These are phyloP conservation scores for Mycena vitilis DNA, from an alignment of 768 basidiomycete genomes.

Conservation along the genomic window DNA sequence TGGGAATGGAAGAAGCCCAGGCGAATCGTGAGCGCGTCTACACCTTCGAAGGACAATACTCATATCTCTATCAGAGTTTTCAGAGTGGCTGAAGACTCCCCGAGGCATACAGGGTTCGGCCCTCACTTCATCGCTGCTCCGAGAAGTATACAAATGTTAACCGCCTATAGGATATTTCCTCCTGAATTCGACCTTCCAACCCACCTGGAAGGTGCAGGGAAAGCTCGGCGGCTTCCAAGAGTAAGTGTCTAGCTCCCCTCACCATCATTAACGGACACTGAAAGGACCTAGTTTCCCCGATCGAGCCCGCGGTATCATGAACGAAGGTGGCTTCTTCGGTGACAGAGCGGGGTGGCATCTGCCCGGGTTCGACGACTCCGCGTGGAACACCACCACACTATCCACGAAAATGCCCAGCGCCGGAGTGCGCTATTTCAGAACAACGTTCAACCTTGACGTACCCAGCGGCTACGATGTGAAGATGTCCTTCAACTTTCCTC, in stretches of 20 bases:
- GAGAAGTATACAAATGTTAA: no score
- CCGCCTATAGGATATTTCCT: slow-evolving; percentile 28
- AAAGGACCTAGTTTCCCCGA: slow-evolving; percentile 50
- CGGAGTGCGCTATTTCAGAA: slow-evolving; percentile 59
- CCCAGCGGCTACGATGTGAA: slow-evolving; percentile 59
- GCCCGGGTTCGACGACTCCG: slow-evolving; percentile 60
- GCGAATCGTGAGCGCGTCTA: slow-evolving; percentile 29
- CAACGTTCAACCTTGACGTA: slow-evolving; percentile 62
- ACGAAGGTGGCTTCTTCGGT: slow-evolving; percentile 60
- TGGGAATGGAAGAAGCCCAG: slow-evolving; percentile 64
- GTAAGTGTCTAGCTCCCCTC: slow-evolving; percentile 42
- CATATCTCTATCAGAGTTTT: slow-evolving; percentile 14
- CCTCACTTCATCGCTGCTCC: no score
- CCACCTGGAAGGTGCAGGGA: slow-evolving; percentile 61
- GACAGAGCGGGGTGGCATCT: slow-evolving; percentile 60
- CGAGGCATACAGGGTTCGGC: slow-evolving; percentile 68
- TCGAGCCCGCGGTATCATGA: slow-evolving; percentile 59
- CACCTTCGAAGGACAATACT: background rate
- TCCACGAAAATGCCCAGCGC: slow-evolving; percentile 53
- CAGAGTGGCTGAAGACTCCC: slow-evolving; percentile 54
- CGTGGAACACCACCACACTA: slow-evolving; percentile 61
- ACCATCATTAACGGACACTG: background rate
- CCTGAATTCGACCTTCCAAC: slow-evolving; percentile 18
- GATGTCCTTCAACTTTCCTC: slow-evolving; percentile 66
- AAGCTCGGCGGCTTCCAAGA: slow-evolving; percentile 60